These are phyloP conservation scores for Saturnispora mendoncae DNA, from an alignment of 805 yeast species.

Conservation along the genomic window DNA sequence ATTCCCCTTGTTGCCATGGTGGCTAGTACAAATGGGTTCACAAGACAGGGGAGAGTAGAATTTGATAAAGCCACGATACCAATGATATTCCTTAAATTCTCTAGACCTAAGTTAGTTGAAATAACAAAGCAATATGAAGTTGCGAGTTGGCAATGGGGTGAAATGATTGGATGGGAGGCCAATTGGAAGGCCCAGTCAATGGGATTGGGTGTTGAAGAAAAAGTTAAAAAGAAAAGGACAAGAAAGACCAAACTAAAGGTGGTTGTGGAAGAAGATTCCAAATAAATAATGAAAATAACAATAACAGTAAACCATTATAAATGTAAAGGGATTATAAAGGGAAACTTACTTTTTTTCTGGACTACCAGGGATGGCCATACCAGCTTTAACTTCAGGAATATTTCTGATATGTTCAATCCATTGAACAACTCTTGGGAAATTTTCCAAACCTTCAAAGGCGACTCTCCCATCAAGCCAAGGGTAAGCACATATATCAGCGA, in stretches of 20 bases:
- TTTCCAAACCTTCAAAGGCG: conserved; percentile 15
- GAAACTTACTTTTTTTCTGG: not conserved
- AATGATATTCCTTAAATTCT: conserved; percentile 34
- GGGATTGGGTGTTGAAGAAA: not conserved
- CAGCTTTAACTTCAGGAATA: conserved; percentile 30
- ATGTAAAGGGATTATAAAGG: not conserved
- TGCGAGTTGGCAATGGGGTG: conserved; percentile 33
- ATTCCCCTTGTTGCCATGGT: conserved; percentile 30
- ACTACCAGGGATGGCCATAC: conserved; percentile 16
- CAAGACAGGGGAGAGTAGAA: conserved; percentile 38
- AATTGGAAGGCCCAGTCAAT: conserved; percentile 8
- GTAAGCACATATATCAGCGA: conserved; percentile 47
- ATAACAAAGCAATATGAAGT: conserved; percentile 24
- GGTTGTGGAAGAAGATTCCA: not conserved
- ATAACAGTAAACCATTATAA: not conserved
- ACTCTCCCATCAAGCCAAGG: conserved; percentile 35
- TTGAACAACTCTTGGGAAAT: conserved; percentile 32
- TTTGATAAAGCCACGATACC: conserved; percentile 40
- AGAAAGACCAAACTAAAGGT: not conserved
- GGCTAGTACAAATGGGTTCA: conserved; percentile 38
- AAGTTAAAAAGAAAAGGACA: not conserved
- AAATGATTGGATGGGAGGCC: conserved; percentile 21
- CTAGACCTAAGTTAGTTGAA: conserved; percentile 24
- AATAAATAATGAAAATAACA: too few relatives aligned
- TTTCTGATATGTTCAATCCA: conserved; percentile 33